Evolutionary conservation across 2,329 filamentous ascomycete genomes (phyloP).

Genomic region (Aspergillus hortae): DNA sequence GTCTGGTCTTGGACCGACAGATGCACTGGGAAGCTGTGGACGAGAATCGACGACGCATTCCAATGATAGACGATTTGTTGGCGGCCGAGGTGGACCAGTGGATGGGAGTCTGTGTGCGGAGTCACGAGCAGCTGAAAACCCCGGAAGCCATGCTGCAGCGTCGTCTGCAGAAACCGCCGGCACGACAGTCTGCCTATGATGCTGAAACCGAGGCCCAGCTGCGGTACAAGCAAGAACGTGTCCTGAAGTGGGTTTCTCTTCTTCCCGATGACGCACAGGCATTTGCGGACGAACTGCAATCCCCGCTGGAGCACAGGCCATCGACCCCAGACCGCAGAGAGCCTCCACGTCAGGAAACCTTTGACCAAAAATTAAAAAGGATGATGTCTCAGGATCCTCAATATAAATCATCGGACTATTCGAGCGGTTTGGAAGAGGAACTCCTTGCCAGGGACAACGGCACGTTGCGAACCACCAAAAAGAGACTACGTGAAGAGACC

Average conservation of each 20-base stretch:
- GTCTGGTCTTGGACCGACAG: slow-evolving; percentile 13
- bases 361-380: no score
- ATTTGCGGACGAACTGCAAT: neutral
- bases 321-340: no score
- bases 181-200: neutral
- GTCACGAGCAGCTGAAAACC: neutral
- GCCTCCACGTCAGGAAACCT: no score
- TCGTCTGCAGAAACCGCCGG: neutral
- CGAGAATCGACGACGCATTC: neutral
- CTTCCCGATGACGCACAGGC: neutral
- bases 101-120: slow-evolving; percentile 2
- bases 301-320: no score
- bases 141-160: neutral
- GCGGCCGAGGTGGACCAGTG: neutral
- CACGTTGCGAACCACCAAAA: slow-evolving; percentile 1
- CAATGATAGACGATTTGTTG: neutral
- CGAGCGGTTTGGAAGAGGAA: no score
- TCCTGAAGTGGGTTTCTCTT: neutral
- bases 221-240: neutral
- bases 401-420: no score
- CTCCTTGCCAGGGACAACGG: neutral
- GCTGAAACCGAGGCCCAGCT: neutral
- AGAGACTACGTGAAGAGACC: slow-evolving; percentile 13
- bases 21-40: slow-evolving; percentile 4
- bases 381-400: no score